Evolutionary conservation across 2,329 filamentous ascomycete species (phyloP).

Genomic region (Exophiala sp.): DNA sequence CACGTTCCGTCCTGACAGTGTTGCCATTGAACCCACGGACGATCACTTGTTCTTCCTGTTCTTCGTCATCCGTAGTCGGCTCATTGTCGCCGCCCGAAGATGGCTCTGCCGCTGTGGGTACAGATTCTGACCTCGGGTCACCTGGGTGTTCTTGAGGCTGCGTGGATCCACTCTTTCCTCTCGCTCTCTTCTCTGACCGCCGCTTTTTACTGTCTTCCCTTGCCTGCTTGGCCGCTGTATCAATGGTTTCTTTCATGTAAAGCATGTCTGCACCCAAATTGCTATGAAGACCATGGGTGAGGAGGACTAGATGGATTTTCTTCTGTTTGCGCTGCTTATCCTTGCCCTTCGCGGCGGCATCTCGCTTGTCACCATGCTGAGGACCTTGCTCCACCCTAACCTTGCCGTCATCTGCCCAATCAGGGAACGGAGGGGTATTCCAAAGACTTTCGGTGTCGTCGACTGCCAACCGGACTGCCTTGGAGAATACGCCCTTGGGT

Average conservation of each 20-base stretch:
- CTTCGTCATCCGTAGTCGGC: slow-evolving; percentile 35
- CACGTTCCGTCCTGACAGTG: slow-evolving; percentile 71
- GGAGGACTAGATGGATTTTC: slow-evolving; percentile 80
- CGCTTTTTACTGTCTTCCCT: slow-evolving; percentile 62
- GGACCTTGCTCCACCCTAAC: slow-evolving; percentile 28
- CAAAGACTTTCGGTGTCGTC: slow-evolving; percentile 86
- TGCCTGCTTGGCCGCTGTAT: slow-evolving; percentile 69
- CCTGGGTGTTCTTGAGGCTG: slow-evolving; percentile 19
- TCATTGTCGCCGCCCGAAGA: slow-evolving; percentile 3
- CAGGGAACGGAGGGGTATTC: slow-evolving; percentile 82
- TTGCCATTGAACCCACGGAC: slow-evolving; percentile 54
- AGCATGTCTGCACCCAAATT: slow-evolving; percentile 96
- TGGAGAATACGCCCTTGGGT: slow-evolving; percentile 73
- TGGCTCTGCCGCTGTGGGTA: slow-evolving; percentile 1
- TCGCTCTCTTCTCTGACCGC: slow-evolving; percentile 46
- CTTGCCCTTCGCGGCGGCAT: slow-evolving; percentile 23
- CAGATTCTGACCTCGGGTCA: slow-evolving; percentile 21
- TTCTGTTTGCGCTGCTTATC: slow-evolving; percentile 53
- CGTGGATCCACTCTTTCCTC: slow-evolving; percentile 31
- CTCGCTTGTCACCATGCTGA: slow-evolving; percentile 21
- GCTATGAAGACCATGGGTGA: slow-evolving; percentile 93
- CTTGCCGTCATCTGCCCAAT: slow-evolving; percentile 45
- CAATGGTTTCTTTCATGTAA: slow-evolving; percentile 94
- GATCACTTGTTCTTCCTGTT: slow-evolving; percentile 47
- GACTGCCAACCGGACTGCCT: slow-evolving; percentile 67